Conservation (phyloP, 2,329 filamentous ascomycete genomes). For the Venturia pyrina region DNA sequence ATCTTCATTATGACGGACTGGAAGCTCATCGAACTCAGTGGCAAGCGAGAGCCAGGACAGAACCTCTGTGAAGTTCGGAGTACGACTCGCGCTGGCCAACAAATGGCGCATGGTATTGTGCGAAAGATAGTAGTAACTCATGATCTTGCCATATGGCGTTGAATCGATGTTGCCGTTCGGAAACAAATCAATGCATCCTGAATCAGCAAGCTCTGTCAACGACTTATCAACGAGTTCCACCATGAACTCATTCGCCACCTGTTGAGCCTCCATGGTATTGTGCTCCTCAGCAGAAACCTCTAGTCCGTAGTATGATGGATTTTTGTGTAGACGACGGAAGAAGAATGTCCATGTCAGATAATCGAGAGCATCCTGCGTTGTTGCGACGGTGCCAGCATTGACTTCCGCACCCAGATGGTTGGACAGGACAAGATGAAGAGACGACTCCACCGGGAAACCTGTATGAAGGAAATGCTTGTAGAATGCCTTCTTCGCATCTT, state of each 20-base stretch:
- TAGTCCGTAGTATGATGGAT: constrained; percentile 93
- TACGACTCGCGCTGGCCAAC: constrained; percentile 61
- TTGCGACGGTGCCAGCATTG: constrained; percentile 81
- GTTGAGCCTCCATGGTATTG: constrained; percentile 74
- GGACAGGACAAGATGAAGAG: constrained; percentile 88
- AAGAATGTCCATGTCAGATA: constrained; percentile 99
- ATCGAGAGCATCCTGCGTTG: constrained; percentile 93
- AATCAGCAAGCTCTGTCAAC: constrained; percentile 69
- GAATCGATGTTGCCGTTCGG: constrained; percentile 83
- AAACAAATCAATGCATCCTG: constrained; percentile 72
- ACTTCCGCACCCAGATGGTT: constrained; percentile 95
- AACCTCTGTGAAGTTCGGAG: constrained; percentile 70
- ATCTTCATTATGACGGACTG: constrained; percentile 96
- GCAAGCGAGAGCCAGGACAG: constrained; percentile 89
- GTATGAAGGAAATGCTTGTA: constrained; percentile 99
- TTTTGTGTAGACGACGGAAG: constrained; percentile 94
- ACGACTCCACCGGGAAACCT: constrained; percentile 94
- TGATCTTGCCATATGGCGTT: constrained; percentile 91
- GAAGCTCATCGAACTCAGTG: constrained; percentile 93
- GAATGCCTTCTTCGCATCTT: constrained; percentile 96
- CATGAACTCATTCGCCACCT: constrained; percentile 89
- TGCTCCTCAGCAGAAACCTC: constrained; percentile 90
- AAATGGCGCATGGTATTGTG: constrained; percentile 90
- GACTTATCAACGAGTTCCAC: constrained; percentile 84
- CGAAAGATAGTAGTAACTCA: constrained; percentile 96